phyloP scores from a whole-genome alignment of 768 basidiomycete species.

The Agaricus blazei region DNA sequence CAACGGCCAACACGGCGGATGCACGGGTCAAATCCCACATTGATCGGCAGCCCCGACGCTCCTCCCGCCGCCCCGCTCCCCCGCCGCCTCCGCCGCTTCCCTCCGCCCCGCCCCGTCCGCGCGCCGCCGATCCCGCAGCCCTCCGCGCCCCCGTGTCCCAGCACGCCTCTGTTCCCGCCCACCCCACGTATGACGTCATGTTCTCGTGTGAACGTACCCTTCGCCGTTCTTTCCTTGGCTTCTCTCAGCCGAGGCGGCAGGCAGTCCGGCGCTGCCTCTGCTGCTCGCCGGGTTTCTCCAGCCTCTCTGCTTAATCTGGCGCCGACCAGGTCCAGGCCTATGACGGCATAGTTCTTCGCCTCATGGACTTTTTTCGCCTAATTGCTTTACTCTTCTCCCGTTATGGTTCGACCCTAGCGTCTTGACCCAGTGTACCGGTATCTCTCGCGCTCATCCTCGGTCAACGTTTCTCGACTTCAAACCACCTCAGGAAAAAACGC shows the following conservation, averaged over 20 bases:
- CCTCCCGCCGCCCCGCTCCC: not conserved
- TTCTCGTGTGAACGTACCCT: not conserved
- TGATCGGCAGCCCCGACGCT: not conserved
- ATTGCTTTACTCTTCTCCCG: too few species aligned
- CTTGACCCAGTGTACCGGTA: too few species aligned
- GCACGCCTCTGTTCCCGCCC: not conserved
- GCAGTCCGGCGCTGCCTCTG: not conserved
- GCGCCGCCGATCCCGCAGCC: not conserved
- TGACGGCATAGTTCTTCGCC: too few species aligned
- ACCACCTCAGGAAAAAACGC: too few species aligned
- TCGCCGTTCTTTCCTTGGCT: not conserved
- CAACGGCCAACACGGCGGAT: constrained; percentile 1
- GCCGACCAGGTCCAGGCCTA: too few species aligned
- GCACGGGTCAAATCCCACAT: constrained; percentile 7
- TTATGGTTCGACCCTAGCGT: too few species aligned
- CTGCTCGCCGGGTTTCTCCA: not conserved
- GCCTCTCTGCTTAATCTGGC: not conserved
- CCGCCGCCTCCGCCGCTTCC: not conserved
- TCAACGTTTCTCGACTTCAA: too few species aligned
- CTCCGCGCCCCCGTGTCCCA: not conserved
- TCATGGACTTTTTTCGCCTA: too few species aligned
- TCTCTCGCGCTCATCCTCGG: too few species aligned
- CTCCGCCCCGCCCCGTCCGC: not conserved
- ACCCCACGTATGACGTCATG: constrained; percentile 6
- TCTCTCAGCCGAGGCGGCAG: constrained; percentile 7